Evolutionary conservation across 371 early-diverging fungal genomes (phyloP), one percentile per base, ranked within the genome.

Genomic region (Parasitella parasitica): DNA sequence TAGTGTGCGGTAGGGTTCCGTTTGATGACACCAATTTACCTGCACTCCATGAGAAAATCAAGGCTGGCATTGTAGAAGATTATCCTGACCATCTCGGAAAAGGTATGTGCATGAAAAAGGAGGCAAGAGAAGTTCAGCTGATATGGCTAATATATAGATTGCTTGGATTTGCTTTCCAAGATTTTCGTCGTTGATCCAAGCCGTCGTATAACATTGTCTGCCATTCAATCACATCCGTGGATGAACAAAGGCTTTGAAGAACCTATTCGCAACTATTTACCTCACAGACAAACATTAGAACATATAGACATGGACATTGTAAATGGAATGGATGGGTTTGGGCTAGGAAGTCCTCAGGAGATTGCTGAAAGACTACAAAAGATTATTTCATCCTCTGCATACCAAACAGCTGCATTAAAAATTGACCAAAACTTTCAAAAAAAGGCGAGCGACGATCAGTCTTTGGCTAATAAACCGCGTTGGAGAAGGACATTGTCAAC

Each of bases 1-100:
- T 96, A 64, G 83, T 93, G 0, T 86, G 88, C 53, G 97, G 96
- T 0, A 77, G 78, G 39, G 88, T 95, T 3, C 97, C 97, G 1
- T 97, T 95, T 72, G 94, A 91, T 69, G 90, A 91, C 59, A 80
- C 86, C 35, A 82, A 81, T 63, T 65, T 92, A 46, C 80, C 77
- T 16, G 76, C 71, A 1, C 76, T 92, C 15, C 89, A 91, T 61
- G 68, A 80, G 27, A 88, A 88, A 60, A 91, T 93, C 50, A 86
- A 86, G 59, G 57, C 66, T 4, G 87, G 83, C 4, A 52, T 74
- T 28, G 71, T 77, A 26, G 71, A 79, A 38, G 43, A 43, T 18
- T 80, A 76, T 35, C 81, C 81, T 48, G 78, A 75, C 30, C 78
- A 80, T 65, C 49, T 80, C 6, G 70, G 74, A 22, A 71, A 70